These are phyloP conservation scores for Xenoacremonium recifei DNA, from an alignment of 2,329 filamentous ascomycete genomes.

Conservation along the genomic window DNA sequence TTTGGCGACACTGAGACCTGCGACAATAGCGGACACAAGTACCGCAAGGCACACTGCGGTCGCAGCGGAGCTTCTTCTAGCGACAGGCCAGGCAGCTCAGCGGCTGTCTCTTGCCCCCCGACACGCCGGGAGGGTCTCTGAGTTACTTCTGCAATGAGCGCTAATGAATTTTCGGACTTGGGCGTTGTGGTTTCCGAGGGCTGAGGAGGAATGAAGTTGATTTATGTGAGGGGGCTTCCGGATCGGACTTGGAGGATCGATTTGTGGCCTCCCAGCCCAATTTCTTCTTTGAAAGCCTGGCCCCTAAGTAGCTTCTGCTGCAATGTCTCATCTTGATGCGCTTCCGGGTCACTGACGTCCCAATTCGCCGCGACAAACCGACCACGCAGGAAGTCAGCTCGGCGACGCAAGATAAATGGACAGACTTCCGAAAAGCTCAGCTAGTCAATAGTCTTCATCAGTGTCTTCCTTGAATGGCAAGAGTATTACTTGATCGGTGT, in stretches of 20 bases:
- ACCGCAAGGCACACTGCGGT: constrained; percentile 30
- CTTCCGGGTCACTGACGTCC: background rate
- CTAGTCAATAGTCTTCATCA: background rate
- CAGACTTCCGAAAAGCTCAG: background rate
- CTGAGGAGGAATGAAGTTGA: too few species aligned
- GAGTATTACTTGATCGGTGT: background rate
- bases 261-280: background rate
- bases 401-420: background rate
- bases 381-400: background rate
- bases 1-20: constrained; percentile 27
- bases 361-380: background rate
- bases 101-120: constrained; percentile 7
- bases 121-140: constrained; percentile 3
- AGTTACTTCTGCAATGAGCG: background rate
- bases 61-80: constrained; percentile 31
- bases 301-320: background rate
- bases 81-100: constrained; percentile 32
- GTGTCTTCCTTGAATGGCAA: background rate
- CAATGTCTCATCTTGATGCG: background rate
- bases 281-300: background rate
- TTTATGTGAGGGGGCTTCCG: too few species aligned
- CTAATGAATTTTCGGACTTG: background rate
- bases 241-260: too few species aligned
- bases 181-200: background rate
- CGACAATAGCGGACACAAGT: constrained; percentile 29